Evolutionary conservation across 2,329 filamentous ascomycete species (phyloP), one percentile per base, ranked within the genome.

Genomic region (Cytospora mali): DNA sequence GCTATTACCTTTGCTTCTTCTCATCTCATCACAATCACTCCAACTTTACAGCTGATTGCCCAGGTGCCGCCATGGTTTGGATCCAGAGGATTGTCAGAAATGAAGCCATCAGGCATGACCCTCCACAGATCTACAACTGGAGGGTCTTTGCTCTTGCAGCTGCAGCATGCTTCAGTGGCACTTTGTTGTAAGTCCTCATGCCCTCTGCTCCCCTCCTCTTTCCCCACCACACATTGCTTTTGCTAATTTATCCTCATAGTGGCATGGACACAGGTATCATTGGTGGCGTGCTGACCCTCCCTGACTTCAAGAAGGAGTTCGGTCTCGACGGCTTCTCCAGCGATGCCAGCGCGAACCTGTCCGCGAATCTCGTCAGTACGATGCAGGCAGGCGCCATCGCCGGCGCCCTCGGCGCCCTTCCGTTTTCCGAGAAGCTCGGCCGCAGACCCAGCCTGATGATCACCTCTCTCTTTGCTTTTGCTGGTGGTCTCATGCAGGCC

Each of bases 91-190:
- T 83, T 66, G 78, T 82, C 66, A 78, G 77, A 69, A 83, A 83
- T 72, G 80, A 90, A 69, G 84, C 88, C 61, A 89, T 90, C 79
- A 85, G 80, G 71, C 76, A 78, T 58, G 88, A 91, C 71, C 88
- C 88, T 16, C 80, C 81, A 18, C 84, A 90, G 73, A 86, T 90
- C 64, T 90, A 90, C 73, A 86, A 86, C 69, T 90, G 88, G 87
- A 82, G 87, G 58, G 86, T 89, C 5, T 88, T 87, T 65, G 76
- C 84, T 56, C 76, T 90, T 62, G 86, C 88, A 25, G 85, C 81
- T 66, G 88, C 86, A 52, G 79, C 80, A 68, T 69, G 75, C 66
- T 55, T 54, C 39, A 62, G 65, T 29, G 68, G 66, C 48, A 69
- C 66, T 11, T 67, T 70, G 33, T 71, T 71, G 42, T 46, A 23